Base-by-base conservation (phyloP, 345 rosid species). In the Acer yangbiense region DNA sequence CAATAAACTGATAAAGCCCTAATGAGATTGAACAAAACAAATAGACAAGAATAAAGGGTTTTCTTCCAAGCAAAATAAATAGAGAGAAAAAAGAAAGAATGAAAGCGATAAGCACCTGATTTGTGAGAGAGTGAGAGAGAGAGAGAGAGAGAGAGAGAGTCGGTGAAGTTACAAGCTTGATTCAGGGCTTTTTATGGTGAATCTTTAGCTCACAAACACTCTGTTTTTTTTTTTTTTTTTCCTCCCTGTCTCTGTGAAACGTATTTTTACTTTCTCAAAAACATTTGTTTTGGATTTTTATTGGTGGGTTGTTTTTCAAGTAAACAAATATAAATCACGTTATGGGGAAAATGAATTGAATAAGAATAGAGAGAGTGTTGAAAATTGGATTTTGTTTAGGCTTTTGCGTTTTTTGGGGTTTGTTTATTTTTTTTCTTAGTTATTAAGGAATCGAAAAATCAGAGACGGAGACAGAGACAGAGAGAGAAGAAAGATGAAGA, bases 21-120 rank as follows among this genome's bases (percentile, higher is more conserved):
- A 13, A 14, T 58, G 14, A 65, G 65, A 54, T 66, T 66, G 23
- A 20, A 16, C 68, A 70, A 60, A 57, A 55, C 67, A 21, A 62
- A 62, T 35, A 17, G 4, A 23, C 29, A 72, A 77, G 9, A 9
- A 67, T 32, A 18, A 48, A 23, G 11, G 68, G 67, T 0, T 17
- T 54, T 32, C 32, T 1, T 29, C 3, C n/a, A 21, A 66, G 27
- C 29, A 27, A 1, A 50, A 20, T 27, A 0, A 57, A 41, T 8
- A 68, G 5, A 12, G 16, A 32, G 27, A 4, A 41, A 21, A 46
- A 44, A 46, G 14, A 44, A 44, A 44, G 46, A 44, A 44, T 9
- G 25, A 66, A 11, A 71, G 41, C 71, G 7, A 68, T 10, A 41
- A 17, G 21, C 76, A 82, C 86, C 84, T 74, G 81, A 79, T 77